Percentiles rank a stretch among this genome's conserved stretches.
Evolutionary conservation across 768 basidiomycete species (phyloP).

Genomic region (Macrolepiota albuminosa): DNA sequence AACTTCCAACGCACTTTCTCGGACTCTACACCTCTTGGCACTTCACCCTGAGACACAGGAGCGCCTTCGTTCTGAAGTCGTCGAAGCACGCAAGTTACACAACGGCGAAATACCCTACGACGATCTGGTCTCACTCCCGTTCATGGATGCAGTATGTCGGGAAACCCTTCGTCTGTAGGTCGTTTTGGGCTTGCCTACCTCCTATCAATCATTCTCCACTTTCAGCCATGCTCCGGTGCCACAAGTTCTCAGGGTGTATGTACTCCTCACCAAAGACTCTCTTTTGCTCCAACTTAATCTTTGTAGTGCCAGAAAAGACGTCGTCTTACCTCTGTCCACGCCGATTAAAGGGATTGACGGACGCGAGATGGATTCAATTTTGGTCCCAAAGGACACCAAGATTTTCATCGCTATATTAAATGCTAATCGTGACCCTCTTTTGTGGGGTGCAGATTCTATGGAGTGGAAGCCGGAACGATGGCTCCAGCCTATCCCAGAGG

Average conservation of each 20-base stretch:
- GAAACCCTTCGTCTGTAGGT: slow-evolving; percentile 2
- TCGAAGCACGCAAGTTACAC: not conserved
- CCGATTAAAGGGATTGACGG: slow-evolving; percentile 1
- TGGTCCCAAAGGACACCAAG: not conserved
- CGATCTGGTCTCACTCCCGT: not conserved
- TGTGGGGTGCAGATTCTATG: not conserved
- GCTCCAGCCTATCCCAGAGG: not conserved
- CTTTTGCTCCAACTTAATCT: not conserved
- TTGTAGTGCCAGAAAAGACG: not conserved
- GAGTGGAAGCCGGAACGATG: slow-evolving; percentile 1
- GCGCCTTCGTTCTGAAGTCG: not conserved
- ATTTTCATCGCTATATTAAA: not conserved
- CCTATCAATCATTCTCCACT: not conserved
- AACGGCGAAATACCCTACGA: slow-evolving; percentile 1
- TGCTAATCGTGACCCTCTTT: slow-evolving; percentile 1
- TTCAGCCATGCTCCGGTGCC: slow-evolving; percentile 1
- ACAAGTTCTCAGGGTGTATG: not conserved
- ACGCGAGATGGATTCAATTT: not conserved
- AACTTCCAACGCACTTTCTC: not conserved
- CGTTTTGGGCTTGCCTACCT: not conserved
- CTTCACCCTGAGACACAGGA: not conserved
- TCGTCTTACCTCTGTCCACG: not conserved
- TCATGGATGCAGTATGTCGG: slow-evolving; percentile 1
- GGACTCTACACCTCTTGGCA: not conserved
- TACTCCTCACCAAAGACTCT: not conserved